Base-by-base conservation (phyloP, 2,329 filamentous ascomycete species). In the Neospermospora avenae region DNA sequence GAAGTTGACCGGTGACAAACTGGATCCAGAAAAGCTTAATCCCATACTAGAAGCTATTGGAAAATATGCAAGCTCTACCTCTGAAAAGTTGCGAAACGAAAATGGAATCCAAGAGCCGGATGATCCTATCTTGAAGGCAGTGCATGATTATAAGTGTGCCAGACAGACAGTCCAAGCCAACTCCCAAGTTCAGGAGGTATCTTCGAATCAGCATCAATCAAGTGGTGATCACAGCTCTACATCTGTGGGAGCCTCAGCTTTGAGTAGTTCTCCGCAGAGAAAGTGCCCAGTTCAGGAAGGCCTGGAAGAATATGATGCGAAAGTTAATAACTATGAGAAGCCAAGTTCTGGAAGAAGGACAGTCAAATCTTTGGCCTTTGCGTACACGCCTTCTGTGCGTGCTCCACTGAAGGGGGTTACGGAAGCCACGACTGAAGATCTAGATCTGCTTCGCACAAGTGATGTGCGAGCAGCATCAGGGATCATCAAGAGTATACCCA, bases 381-480 rank as follows among this genome's bases (percentile, higher is more conserved):
- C 45, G 24, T 52, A 45, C 6, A 58, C 41, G 24, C 37, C 55
- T n/a, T 3, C 39, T 37, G 18, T 10, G 18, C 37, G 37, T 20
- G 45, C 22, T 8, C 22, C n/a, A 39, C 37, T 54, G 22, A 39
- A 28, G 37, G 22, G 16, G 5, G 20, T 46, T 1, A 10, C 16
- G 13, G 51, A 59, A 22, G 57, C 55, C 0, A 59, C 42, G 2
- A 55, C 28, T 31, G 57, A 68, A 24, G 66, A 68, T 49, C 46
- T 68, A 24, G 65, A 65, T 25, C 37, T 67, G 7, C 60, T 67
- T 42, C 58, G 66, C 45, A 57, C 67, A n/a, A 68, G 67, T 53
- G 68, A 69, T 57, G 54, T 70, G 42, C 65, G 68, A n/a, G 64
- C 67, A 24, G 64, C 61, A 37, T 67, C 65, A 4, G 66, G 65